Base-by-base conservation (phyloP, 1,139 yeast genomes). In the Yamadazyma sp. region DNA sequence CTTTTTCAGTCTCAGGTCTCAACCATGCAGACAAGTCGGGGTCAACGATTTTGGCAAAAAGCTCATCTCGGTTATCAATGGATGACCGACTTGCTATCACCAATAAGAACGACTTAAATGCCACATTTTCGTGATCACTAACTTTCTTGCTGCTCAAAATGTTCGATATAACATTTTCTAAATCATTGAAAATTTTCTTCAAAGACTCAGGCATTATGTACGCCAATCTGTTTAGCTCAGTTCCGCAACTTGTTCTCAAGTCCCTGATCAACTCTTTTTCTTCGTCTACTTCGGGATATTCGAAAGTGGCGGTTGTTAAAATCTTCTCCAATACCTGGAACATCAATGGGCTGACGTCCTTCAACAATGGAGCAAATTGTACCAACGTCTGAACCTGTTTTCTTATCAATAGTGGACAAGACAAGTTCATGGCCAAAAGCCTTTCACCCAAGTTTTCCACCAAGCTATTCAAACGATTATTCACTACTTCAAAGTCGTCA, bases 1-100 rank as follows among this genome's bases (percentile, higher is more conserved):
- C 97, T 53, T 87, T 87, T 50, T 88, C 89, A 0, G 97, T 90
- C 13, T 80, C 83, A 12, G 92, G 92, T 36, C 90, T 88, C 1
- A 92, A 82, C 99, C 99, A 94, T 0, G 96, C 94, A 25, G 77
- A 67, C 35, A 94, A 67, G 51, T 92, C 97, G 0, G 96, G 96
- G 56, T 90, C 97, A 3, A 92, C 98, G 42, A 94, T 86, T 37
- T 79, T 78, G 12, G 89, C 76, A 60, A 94, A 94, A 44, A 89
- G 69, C 44, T 80, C 88, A 41, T 82, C 85, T 53, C 83, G 80
- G 37, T 79, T 74, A 33, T 73, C 78, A 38, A 85, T 77, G 1
- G 86, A 73, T 0, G 97, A 85, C 50, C 97, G 72, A 48, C 94
- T 92, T 0, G 96, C 89, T 31, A 92, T 94, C 6, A 92, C 97